These are phyloP conservation scores for Castanea mollissima DNA, from an alignment of 306 rosid genomes.

Conservation along the genomic window DNA sequence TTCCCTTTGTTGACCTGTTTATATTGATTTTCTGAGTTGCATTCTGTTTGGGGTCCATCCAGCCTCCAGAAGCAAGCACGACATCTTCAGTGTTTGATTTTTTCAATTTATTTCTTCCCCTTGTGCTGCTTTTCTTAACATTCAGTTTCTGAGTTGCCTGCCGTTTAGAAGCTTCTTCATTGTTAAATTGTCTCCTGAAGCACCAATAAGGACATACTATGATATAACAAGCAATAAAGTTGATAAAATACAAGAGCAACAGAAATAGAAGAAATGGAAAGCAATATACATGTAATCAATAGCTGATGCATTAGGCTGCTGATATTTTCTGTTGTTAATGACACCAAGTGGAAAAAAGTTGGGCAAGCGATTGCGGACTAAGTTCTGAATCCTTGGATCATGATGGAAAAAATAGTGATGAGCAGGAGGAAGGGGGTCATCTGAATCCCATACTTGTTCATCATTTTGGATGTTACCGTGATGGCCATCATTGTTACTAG, in stretches of 20 bases:
- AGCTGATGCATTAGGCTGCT: conserved; percentile 41
- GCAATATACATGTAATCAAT: conserved; percentile 77
- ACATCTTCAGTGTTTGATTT: conserved; percentile 25
- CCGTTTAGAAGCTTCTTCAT: conserved; percentile 48
- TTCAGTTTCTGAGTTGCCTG: conserved; percentile 33
- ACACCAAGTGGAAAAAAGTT: conserved; percentile 66
- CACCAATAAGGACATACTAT: conserved; percentile 8
- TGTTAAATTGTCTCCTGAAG: conserved; percentile 82
- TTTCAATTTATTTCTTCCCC: conserved; percentile 37
- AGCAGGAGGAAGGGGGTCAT: conserved; percentile 55
- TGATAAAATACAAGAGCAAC: neutral
- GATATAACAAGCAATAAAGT: neutral
- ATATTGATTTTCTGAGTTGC: conserved; percentile 39
- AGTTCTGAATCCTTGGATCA: conserved; percentile 63
- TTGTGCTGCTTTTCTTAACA: conserved; percentile 33
- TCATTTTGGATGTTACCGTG: conserved; percentile 33
- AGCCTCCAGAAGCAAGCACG: conserved; percentile 43
- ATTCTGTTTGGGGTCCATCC: conserved; percentile 61
- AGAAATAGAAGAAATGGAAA: conserved; percentile 6
- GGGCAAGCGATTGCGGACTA: conserved; percentile 53
- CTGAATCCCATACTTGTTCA: conserved; percentile 38
- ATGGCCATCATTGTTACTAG: conserved; percentile 9
- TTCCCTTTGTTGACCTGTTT: conserved; percentile 38
- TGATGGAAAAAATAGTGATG: conserved; percentile 69
- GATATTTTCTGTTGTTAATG: conserved; percentile 36